These are phyloP conservation scores for Cyberlindnera xishuangbannaensis DNA, from an alignment of 805 yeast genomes.

Conservation along the genomic window DNA sequence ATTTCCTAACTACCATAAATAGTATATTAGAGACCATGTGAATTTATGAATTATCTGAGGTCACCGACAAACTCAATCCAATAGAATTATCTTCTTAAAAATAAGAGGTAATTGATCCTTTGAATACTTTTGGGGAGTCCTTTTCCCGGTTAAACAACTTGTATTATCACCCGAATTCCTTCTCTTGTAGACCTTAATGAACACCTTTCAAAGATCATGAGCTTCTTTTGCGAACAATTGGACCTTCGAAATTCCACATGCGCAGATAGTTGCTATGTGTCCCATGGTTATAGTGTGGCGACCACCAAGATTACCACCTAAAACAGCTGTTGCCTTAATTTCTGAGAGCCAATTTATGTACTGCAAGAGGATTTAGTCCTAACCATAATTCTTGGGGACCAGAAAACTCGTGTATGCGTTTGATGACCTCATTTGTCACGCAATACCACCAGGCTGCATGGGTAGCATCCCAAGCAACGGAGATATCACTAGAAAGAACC, in stretches of 20 bases:
- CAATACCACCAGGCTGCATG: no score
- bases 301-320: background rate
- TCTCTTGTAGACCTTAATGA: background rate
- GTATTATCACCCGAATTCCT: slow-evolving; percentile 2
- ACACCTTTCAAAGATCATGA: background rate
- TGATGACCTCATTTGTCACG: no score
- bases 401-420: no score
- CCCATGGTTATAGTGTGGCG: background rate
- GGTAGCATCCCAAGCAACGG: no score
- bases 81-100: no score
- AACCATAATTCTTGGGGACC: no score
- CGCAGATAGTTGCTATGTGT: background rate
- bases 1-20: background rate
- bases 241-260: background rate
- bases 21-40: no score
- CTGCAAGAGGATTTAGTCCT: no score
- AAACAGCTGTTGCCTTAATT: background rate
- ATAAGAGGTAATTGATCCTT: slow-evolving; percentile 6
- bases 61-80: background rate
- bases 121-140: slow-evolving; percentile 15
- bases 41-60: background rate
- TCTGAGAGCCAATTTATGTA: no score
- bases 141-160: slow-evolving; percentile 13
- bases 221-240: no score
- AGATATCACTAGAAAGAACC: no score